Evolutionary conservation across 2,329 filamentous ascomycete genomes (phyloP), one percentile per base, ranked within the genome.

Genomic region (Tolypocladium pustulatum): DNA sequence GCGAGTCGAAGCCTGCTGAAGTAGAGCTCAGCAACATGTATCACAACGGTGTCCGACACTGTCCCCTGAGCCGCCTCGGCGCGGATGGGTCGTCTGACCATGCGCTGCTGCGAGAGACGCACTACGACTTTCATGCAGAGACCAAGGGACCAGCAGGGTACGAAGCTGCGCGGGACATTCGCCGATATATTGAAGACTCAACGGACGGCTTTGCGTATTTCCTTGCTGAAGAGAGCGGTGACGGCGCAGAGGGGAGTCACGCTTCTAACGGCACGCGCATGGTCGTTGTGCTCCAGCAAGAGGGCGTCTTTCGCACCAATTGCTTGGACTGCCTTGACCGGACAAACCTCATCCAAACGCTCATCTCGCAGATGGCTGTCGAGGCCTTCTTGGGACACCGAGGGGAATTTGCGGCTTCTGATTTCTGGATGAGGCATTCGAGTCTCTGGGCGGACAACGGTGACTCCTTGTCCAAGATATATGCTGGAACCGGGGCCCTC

Each of bases 371-470:
- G 67, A 92, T 97, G 88, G 91, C 91, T 0, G 79, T 97, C 25
- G 91, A 96, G 69, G 79, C 87, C 0, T 97, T 97, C 66, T 76
- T 99, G 4, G 75, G 76, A 17, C 91, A 96, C 64, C 81, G 87
- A 61, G 82, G 81, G 32, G 85, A 90, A 63, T 80, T 78, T 61
- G 87, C 89, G 0, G 80, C 81, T 12, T 82, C 86, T 0, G 92
- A 97, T 68, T 92, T 97, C 66, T 96, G 92, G 89, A 88, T 90
- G 75, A 82, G 90, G 55, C 94, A 99, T 74, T 92, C 91, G 10
- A 94, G 86, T 61, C 80, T 99, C 1, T 99, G 94, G 94, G 94
- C 94, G 38, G 94, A 99, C 72, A 97, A 97, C 68, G 94, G 94
- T 27, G 94, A 99, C 75, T 88, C 89, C 7, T 74, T 99, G 54